Conservation (phyloP, 169 alveolate species). For the Cryptosporidium canis region DNA sequence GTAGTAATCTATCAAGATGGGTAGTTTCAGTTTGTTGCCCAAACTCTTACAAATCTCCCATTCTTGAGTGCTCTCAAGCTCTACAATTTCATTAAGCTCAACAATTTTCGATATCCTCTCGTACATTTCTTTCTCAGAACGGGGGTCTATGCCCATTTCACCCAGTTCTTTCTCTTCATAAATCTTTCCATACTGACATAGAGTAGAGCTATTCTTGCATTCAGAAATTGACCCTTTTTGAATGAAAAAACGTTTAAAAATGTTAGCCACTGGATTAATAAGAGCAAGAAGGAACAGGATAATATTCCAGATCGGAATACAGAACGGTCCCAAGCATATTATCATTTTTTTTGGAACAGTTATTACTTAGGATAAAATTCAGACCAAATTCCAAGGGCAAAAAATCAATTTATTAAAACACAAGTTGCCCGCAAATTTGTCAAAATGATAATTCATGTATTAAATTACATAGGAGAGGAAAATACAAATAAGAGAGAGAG, state of each 20-base stretch:
- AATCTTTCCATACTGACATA: neutral
- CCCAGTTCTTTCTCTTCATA: neutral
- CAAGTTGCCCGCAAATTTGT: neutral
- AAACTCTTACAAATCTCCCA: slow-evolving; percentile 45
- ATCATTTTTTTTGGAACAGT: neutral
- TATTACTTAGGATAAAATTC: neutral
- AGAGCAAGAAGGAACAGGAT: slow-evolving; percentile 10
- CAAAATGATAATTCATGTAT: neutral
- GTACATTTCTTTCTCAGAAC: neutral
- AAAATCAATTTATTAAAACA: neutral
- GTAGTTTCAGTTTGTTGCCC: slow-evolving; percentile 25
- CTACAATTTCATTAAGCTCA: neutral
- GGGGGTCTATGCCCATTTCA: neutral
- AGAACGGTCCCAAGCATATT: slow-evolving; percentile 58
- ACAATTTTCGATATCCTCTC: neutral
- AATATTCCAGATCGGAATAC: slow-evolving; percentile 59
- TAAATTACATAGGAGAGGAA: neutral
- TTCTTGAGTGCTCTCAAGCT: slow-evolving; percentile 4
- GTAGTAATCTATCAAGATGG: slow-evolving; percentile 32
- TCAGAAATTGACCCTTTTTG: neutral
- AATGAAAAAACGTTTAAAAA: neutral
- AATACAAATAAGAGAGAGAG: neutral
- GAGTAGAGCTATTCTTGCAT: neutral
- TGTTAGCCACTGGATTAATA: neutral
- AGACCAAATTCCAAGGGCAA: neutral